These are phyloP conservation scores for Lentinula aciculospora DNA, from an alignment of 768 basidiomycete species.

Conservation along the genomic window DNA sequence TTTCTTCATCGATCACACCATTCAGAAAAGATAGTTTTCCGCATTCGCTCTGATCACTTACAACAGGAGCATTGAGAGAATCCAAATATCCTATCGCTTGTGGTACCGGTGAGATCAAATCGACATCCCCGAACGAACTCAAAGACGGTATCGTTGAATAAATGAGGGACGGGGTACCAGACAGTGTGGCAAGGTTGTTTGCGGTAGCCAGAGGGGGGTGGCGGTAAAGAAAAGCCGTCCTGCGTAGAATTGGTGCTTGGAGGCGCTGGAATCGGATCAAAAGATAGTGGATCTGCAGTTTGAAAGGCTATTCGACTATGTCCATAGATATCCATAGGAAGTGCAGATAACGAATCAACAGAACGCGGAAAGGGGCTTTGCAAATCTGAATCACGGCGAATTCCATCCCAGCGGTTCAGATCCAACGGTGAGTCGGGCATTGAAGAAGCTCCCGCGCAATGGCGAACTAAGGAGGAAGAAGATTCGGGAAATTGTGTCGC, in stretches of 20 bases:
- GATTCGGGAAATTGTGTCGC: neutral
- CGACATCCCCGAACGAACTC: slow-evolving; percentile 20
- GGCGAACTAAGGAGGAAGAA: slow-evolving; percentile 2
- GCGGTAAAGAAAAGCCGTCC: slow-evolving; percentile 18
- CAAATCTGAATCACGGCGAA: neutral
- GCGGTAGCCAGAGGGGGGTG: neutral
- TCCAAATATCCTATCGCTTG: slow-evolving; percentile 3
- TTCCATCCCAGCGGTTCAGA: slow-evolving; percentile 5
- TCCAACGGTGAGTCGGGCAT: slow-evolving; percentile 5
- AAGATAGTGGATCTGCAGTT: neutral
- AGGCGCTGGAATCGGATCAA: neutral
- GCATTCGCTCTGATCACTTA: neutral
- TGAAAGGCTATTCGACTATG: neutral
- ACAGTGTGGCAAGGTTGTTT: neutral
- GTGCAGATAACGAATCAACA: neutral
- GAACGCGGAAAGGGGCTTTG: neutral
- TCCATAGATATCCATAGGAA: neutral
- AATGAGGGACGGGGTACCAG: slow-evolving; percentile 15
- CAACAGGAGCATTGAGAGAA: neutral
- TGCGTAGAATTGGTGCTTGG: neutral
- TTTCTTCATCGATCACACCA: slow-evolving; percentile 6
- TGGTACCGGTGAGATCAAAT: slow-evolving; percentile 10
- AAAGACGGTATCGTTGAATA: slow-evolving; percentile 24
- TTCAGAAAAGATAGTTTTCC: neutral
- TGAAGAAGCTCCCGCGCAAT: slow-evolving; percentile 5